These are phyloP conservation scores for Ostreobium quekettii DNA, from an alignment of 139 green algal species.

Conservation along the genomic window DNA sequence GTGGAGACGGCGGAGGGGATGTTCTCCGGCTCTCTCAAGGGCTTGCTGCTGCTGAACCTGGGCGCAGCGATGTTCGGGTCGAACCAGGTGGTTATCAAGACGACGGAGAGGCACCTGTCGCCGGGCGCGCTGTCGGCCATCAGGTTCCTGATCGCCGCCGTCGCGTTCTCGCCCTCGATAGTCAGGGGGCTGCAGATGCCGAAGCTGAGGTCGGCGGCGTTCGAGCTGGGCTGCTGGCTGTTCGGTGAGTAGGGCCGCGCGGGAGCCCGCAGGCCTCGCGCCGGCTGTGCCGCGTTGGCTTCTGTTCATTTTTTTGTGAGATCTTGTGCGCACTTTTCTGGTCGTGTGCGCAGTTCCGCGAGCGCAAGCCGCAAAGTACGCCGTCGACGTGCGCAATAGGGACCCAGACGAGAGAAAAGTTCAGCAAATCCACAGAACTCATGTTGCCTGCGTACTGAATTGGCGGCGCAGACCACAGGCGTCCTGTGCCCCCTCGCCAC, in stretches of 20 bases:
- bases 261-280: too few relatives aligned
- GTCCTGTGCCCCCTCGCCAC: too few relatives aligned
- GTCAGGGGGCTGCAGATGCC: slow-evolving; percentile 7
- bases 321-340: too few relatives aligned
- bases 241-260: slow-evolving; percentile 21
- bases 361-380: too few relatives aligned
- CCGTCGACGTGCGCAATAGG: too few relatives aligned
- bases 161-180: slow-evolving; percentile 21
- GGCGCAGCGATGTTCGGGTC: slow-evolving; percentile 32
- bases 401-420: too few relatives aligned
- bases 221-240: slow-evolving; percentile 33
- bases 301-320: too few relatives aligned
- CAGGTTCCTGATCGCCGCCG: slow-evolving; percentile 28
- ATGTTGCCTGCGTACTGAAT: too few relatives aligned
- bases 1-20: background rate
- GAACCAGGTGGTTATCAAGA: slow-evolving; percentile 31
- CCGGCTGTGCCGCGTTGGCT: too few relatives aligned
- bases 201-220: slow-evolving; percentile 3
- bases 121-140: slow-evolving; percentile 19
- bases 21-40: slow-evolving; percentile 22
- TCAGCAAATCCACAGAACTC: too few relatives aligned
- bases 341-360: too few relatives aligned
- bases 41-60: slow-evolving; percentile 31
- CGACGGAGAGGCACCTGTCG: slow-evolving; percentile 19
- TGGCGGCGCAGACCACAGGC: too few relatives aligned